A percentile compares a stretch with the other conserved stretches of the same genome.
Conservation (phyloP, 1,284 basidiomycete species). For the Inonotus hispidus region DNA sequence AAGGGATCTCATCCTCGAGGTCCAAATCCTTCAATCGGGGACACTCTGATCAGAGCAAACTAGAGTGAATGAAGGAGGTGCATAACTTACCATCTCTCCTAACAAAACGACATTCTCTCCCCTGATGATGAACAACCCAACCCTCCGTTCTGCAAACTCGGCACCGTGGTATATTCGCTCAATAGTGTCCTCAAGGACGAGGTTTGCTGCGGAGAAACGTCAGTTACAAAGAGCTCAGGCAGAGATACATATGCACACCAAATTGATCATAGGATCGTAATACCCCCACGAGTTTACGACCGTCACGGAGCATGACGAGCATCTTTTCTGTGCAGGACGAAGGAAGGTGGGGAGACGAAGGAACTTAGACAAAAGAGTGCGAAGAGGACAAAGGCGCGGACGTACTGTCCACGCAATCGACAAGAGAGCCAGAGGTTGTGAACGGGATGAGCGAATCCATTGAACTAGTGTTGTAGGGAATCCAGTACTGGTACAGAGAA, state of each 20-base stretch:
- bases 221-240: background rate
- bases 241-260: slow-evolving; percentile 54
- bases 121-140: slow-evolving; percentile 89
- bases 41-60: slow-evolving; percentile 6
- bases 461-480: background rate
- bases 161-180: slow-evolving; percentile 83
- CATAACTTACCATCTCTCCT: slow-evolving; percentile 85
- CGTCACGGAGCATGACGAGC: slow-evolving; percentile 93
- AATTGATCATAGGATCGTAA: slow-evolving; percentile 98
- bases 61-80: slow-evolving; percentile 14
- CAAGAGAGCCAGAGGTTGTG: slow-evolving; percentile 92
- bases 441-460: slow-evolving; percentile 97
- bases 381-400: slow-evolving; percentile 49
- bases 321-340: slow-evolving; percentile 78
- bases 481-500: background rate
- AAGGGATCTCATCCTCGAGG: slow-evolving; percentile 82
- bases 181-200: slow-evolving; percentile 86
- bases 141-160: slow-evolving; percentile 77
- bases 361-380: slow-evolving; percentile 38
- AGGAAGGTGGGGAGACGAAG: background rate
- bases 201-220: slow-evolving; percentile 65
- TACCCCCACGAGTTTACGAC: slow-evolving; percentile 93
- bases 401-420: slow-evolving; percentile 99
- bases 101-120: slow-evolving; percentile 98
- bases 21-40: slow-evolving; percentile 72